Percentiles rank a stretch among this genome's conserved stretches.
Conservation (phyloP, 2,329 filamentous ascomycete genomes). For the Dactylonectria estremocensis region DNA sequence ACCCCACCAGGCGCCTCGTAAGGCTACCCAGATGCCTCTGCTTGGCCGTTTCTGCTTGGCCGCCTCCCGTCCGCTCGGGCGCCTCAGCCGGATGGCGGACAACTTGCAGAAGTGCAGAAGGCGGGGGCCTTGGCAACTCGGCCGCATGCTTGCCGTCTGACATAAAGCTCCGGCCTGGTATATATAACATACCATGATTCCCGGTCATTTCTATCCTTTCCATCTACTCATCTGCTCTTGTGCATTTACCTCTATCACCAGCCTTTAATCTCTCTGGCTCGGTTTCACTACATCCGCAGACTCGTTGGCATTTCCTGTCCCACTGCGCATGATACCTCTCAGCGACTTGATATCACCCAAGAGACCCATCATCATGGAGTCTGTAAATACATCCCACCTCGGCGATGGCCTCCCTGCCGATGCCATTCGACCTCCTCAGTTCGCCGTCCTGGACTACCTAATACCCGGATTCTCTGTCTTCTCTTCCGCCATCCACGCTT, state of each 20-base stretch:
- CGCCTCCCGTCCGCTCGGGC: neutral
- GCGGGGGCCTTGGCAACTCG: neutral
- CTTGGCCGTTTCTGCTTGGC: neutral
- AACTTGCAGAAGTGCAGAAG: neutral
- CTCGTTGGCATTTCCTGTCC: neutral
- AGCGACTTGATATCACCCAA: neutral
- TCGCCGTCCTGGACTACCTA: conserved; percentile 72
- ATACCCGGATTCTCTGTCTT: conserved; percentile 77
- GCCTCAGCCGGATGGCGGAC: conserved; percentile 1
- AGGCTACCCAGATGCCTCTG: conserved; percentile 4
- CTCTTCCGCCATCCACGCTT: conserved; percentile 66
- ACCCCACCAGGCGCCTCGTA: neutral
- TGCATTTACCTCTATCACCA: neutral
- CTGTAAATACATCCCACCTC: conserved; percentile 39
- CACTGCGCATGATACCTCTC: conserved; percentile 30
- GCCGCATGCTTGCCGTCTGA: neutral
- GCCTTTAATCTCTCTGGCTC: neutral
- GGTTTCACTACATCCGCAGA: neutral
- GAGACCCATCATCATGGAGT: conserved; percentile 42
- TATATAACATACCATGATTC: neutral
- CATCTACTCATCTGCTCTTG: neutral
- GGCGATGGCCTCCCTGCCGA: conserved; percentile 18
- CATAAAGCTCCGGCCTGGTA: neutral
- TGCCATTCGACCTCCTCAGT: conserved; percentile 52
- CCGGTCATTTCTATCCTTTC: neutral